Evolutionary conservation across 768 basidiomycete genomes (phyloP).

Genomic region (Tricholoma sp.): DNA sequence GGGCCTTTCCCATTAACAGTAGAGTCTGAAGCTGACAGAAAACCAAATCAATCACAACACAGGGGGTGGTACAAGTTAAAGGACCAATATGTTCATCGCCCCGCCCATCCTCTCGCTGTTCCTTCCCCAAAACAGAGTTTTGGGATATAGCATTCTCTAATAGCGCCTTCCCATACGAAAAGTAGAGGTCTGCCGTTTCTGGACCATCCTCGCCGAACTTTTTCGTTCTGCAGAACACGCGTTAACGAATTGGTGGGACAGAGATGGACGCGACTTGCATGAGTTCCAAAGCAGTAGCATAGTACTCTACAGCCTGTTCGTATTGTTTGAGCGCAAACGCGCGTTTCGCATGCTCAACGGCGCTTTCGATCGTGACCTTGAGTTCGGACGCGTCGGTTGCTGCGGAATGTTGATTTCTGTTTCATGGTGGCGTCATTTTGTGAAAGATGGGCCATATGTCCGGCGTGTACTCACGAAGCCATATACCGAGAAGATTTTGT

Average conservation of each 20-base stretch:
- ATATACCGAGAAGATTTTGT: background rate
- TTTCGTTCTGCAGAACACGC: conserved; percentile 49
- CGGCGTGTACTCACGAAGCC: background rate
- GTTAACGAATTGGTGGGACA: conserved; percentile 5
- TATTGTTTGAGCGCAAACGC: conserved; percentile 85
- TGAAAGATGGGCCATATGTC: background rate
- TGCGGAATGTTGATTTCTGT: background rate
- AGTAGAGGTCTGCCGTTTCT: conserved; percentile 82
- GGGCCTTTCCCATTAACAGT: conserved; percentile 41
- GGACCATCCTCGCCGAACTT: conserved; percentile 76
- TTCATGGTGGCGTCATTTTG: background rate
- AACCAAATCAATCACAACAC: background rate
- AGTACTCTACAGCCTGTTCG: conserved; percentile 80
- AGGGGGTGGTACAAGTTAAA: conserved; percentile 13
- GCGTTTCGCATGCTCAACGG: conserved; percentile 78
- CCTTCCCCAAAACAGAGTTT: conserved; percentile 84
- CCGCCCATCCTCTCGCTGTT: conserved; percentile 54
- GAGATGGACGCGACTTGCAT: conserved; percentile 52
- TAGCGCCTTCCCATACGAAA: conserved; percentile 88
- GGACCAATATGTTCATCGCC: conserved; percentile 35
- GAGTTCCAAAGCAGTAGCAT: conserved; percentile 79
- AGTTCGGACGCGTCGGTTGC: conserved; percentile 13
- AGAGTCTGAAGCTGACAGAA: conserved; percentile 24
- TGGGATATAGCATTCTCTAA: conserved; percentile 89
- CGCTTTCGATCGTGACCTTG: conserved; percentile 44